These are phyloP conservation scores for Paecilomyces variotii DNA, from an alignment of 2,329 filamentous ascomycete genomes.

Conservation along the genomic window DNA sequence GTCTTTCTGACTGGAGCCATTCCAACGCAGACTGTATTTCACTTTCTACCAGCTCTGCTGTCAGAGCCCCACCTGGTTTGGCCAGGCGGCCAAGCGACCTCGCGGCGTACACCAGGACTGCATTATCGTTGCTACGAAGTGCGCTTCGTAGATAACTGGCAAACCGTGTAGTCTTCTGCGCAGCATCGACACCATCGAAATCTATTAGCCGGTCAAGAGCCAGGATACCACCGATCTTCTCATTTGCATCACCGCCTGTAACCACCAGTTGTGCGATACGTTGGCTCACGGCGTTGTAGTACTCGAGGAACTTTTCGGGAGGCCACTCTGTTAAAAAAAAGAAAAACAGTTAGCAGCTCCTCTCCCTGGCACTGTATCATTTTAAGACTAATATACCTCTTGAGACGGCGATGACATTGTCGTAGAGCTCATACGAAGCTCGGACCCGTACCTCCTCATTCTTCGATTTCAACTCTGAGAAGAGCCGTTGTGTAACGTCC, in stretches of 20 bases:
- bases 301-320: conserved; percentile 67
- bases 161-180: conserved; percentile 89
- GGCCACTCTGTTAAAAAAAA: conserved; percentile 55
- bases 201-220: conserved; percentile 90
- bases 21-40: conserved; percentile 95
- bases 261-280: conserved; percentile 67
- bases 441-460: conserved; percentile 42
- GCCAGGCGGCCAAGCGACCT: conserved; percentile 84
- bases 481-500: conserved; percentile 48
- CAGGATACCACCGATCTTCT: conserved; percentile 84
- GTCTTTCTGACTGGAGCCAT: conserved; percentile 90
- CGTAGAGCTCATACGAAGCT: conserved; percentile 41
- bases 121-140: conserved; percentile 81
- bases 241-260: conserved; percentile 76
- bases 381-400: conserved; percentile 28
- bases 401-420: conserved; percentile 38
- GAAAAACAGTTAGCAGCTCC: background rate
- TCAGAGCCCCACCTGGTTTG: conserved; percentile 83
- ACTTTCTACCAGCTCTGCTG: conserved; percentile 90
- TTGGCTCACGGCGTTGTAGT: conserved; percentile 59
- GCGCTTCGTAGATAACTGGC: conserved; percentile 83
- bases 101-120: conserved; percentile 83
- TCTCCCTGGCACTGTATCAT: conserved; percentile 1
- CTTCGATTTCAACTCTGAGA: conserved; percentile 51
- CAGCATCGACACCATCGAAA: conserved; percentile 90